Evolutionary conservation across 2,329 filamentous ascomycete species (phyloP).

Genomic region (Colletotrichum salicis): DNA sequence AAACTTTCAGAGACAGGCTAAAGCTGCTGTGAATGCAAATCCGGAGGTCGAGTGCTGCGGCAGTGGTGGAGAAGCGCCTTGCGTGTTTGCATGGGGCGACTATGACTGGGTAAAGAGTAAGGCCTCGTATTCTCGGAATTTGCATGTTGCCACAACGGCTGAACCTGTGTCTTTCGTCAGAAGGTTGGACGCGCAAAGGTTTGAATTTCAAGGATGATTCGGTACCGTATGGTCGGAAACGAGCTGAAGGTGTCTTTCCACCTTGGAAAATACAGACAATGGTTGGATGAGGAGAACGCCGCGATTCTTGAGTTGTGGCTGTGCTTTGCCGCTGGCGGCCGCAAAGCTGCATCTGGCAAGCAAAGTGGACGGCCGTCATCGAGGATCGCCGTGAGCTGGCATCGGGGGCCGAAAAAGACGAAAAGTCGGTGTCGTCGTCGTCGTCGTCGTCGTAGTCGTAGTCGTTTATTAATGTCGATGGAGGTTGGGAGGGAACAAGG

Average conservation of each 20-base stretch:
- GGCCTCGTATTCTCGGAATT: too few relatives aligned
- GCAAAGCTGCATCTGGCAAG: neutral
- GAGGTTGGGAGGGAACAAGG: neutral
- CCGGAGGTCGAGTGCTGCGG: neutral
- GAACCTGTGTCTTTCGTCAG: neutral
- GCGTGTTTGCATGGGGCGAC: too few relatives aligned
- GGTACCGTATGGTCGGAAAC: constrained; percentile 46
- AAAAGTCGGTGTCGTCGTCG: neutral
- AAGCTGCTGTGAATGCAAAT: neutral
- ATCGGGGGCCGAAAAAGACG: neutral
- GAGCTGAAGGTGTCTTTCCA: neutral
- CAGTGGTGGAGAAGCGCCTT: neutral
- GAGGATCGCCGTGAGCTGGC: neutral
- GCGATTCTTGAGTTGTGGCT: constrained; percentile 8
- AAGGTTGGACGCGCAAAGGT: neutral
- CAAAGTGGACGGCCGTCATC: neutral
- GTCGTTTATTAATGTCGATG: neutral
- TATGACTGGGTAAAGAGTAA: too few relatives aligned
- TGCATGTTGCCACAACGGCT: neutral
- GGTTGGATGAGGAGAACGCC: neutral
- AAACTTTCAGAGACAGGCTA: neutral
- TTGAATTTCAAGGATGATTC: constrained; percentile 40
- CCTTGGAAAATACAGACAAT: neutral
- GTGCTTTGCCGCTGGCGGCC: constrained; percentile 15
- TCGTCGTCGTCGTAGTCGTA: neutral